These are phyloP conservation scores for Debaryomycetaceae sp. DNA, from an alignment of 1,139 yeast genomes.

Conservation along the genomic window DNA sequence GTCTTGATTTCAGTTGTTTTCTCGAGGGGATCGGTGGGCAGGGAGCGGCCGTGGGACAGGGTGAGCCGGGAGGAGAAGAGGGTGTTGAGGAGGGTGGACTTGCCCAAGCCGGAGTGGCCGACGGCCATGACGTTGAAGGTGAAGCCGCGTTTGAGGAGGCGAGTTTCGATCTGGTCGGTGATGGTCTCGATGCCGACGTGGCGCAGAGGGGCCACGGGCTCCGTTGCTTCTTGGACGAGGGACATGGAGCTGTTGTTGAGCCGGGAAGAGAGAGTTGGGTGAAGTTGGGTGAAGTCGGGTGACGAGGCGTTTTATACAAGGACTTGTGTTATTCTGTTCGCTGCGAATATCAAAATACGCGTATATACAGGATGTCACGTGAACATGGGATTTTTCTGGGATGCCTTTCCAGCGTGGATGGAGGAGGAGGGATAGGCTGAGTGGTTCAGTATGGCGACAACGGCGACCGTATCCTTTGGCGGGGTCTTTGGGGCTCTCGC, in stretches of 20 bases:
- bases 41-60: slow-evolving; percentile 59
- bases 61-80: slow-evolving; percentile 76
- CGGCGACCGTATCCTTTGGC: too few relatives aligned
- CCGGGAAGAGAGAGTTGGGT: slow-evolving; percentile 1
- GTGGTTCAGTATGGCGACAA: too few relatives aligned
- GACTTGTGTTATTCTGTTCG: background rate
- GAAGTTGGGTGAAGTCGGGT: background rate
- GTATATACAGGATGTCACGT: too few relatives aligned
- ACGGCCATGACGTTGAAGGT: slow-evolving; percentile 92
- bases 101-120: slow-evolving; percentile 91
- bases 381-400: too few relatives aligned
- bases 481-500: too few relatives aligned
- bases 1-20: slow-evolving; percentile 85
- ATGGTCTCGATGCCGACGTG: slow-evolving; percentile 96
- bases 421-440: too few relatives aligned
- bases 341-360: too few relatives aligned
- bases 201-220: slow-evolving; percentile 24
- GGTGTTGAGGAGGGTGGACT: slow-evolving; percentile 84
- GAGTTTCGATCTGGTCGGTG: slow-evolving; percentile 88
- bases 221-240: slow-evolving; percentile 6
- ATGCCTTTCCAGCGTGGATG: too few relatives aligned
- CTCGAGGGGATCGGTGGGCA: slow-evolving; percentile 60
- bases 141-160: slow-evolving; percentile 86
- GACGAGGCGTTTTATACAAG: background rate
- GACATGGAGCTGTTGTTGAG: slow-evolving; percentile 4